phyloP scores from a whole-genome alignment of 2,329 filamentous ascomycete species.

The Apiospora hydei region DNA sequence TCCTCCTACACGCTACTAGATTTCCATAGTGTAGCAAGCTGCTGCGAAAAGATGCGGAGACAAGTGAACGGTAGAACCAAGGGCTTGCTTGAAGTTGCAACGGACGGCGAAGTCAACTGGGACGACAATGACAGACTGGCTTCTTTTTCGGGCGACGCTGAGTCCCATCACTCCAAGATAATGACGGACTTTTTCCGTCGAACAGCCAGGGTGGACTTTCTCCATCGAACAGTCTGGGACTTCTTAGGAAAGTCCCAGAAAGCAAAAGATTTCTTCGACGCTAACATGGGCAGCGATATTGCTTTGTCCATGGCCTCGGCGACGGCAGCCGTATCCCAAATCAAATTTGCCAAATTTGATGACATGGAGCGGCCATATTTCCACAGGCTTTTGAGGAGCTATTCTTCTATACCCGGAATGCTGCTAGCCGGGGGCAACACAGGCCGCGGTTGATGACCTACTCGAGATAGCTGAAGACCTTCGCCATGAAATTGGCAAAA shows the following conservation, averaged over 20 bases:
- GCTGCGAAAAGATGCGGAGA: not conserved
- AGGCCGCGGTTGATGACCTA: too few relatives aligned
- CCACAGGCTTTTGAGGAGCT: too few relatives aligned
- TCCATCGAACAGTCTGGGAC: conserved; percentile 6
- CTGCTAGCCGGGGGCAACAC: too few relatives aligned
- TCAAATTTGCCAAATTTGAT: not conserved
- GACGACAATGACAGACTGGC: too few relatives aligned
- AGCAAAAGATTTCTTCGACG: not conserved
- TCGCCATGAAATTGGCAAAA: too few relatives aligned
- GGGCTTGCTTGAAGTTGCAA: conserved; percentile 1
- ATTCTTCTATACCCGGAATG: too few relatives aligned
- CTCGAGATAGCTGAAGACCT: too few relatives aligned
- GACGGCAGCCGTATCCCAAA: not conserved
- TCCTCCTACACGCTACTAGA: not conserved
- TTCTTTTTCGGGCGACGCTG: too few relatives aligned
- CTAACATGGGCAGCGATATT: not conserved
- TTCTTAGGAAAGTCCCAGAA: not conserved
- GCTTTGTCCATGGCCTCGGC: not conserved
- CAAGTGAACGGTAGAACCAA: not conserved
- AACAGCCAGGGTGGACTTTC: not conserved
- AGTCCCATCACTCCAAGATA: not conserved
- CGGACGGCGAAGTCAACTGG: not conserved
- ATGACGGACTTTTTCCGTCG: too few relatives aligned
- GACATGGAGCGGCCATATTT: too few relatives aligned
- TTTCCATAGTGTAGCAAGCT: accelerated